These are phyloP conservation scores for Solanum ossicruentum DNA, from an alignment of 257 asterid species.

Conservation along the genomic window DNA sequence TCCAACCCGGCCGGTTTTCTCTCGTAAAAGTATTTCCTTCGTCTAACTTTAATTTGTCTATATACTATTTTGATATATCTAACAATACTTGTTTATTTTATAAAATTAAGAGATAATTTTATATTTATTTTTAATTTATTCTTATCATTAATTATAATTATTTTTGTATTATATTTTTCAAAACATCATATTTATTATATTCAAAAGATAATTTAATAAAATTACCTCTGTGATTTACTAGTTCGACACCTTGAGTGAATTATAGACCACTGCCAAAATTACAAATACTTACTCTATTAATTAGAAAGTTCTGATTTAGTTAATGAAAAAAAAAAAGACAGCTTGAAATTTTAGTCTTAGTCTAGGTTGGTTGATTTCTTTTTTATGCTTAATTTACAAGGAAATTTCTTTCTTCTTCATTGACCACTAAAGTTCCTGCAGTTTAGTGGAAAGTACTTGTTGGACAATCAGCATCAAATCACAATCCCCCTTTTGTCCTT, in stretches of 20 bases:
- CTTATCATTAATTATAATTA: too few species aligned
- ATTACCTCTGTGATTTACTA: neutral
- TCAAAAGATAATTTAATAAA: too few species aligned
- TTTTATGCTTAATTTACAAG: neutral
- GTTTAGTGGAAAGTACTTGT: neutral
- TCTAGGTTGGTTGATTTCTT: neutral
- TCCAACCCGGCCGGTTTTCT: neutral
- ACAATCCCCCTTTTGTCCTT: neutral
- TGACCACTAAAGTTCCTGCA: neutral
- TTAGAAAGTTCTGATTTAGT: neutral
- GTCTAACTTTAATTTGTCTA: rapidly evolving
- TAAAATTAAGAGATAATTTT: too few species aligned
- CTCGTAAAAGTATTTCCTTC: too few species aligned
- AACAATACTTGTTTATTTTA: too few species aligned
- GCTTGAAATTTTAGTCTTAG: neutral
- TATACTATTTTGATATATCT: too few species aligned
- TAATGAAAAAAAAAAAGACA: neutral
- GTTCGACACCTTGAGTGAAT: neutral
- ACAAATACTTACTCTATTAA: neutral
- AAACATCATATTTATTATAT: too few species aligned
- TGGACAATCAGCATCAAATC: neutral
- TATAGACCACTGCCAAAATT: neutral
- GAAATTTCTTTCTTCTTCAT: neutral
- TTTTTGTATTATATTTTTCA: too few species aligned
- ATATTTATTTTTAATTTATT: too few species aligned